Evolutionary conservation across 1,139 yeast genomes (phyloP).

Genomic region (Saccharomyces pastorianus): DNA sequence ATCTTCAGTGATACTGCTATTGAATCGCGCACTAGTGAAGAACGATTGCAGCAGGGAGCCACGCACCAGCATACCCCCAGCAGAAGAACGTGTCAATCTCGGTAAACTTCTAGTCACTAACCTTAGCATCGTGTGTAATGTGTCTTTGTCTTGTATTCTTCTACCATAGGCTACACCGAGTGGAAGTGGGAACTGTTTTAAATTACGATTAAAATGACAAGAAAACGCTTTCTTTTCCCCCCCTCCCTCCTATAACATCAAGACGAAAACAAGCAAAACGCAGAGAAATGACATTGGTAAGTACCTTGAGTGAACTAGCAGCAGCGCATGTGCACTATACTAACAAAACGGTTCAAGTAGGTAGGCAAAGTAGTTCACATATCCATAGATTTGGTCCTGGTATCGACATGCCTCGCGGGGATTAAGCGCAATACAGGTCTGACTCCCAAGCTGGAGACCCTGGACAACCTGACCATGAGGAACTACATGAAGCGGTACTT

Average conservation of each 20-base stretch:
- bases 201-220: neutral
- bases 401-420: slow-evolving; percentile 83
- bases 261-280: neutral
- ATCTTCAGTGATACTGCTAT: slow-evolving; percentile 7
- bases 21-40: slow-evolving; percentile 2
- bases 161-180: neutral
- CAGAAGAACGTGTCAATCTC: neutral
- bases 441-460: slow-evolving; percentile 38
- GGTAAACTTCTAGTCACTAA: neutral
- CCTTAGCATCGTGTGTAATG: neutral
- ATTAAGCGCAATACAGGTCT: slow-evolving; percentile 82
- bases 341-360: slow-evolving; percentile 23
- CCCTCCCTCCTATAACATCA: neutral
- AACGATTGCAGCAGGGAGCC: slow-evolving; percentile 4
- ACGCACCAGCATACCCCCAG: neutral
- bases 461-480: slow-evolving; percentile 44
- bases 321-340: neutral
- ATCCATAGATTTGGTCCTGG: slow-evolving; percentile 63
- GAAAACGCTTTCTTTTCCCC: neutral
- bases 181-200: neutral
- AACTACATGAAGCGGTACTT: slow-evolving; percentile 60
- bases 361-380: slow-evolving; percentile 58
- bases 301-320: slow-evolving; percentile 1
- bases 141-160: neutral
- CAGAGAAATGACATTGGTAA: slow-evolving; percentile 7